phyloP scores from a whole-genome alignment of 108 stramenopile genomes.

The Conticribra guillardii region DNA sequence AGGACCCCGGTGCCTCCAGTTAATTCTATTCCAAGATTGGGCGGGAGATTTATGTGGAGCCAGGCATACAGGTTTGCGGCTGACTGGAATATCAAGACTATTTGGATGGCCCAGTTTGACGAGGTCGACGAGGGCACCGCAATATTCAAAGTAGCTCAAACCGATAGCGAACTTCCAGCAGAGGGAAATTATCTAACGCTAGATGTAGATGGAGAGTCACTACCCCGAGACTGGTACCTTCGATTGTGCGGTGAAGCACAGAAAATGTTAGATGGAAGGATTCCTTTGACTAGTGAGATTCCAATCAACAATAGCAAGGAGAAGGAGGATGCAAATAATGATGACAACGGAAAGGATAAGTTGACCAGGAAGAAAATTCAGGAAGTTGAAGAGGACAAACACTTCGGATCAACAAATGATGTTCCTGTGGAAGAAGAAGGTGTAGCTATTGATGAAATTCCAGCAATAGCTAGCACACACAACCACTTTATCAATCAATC shows the following conservation, averaged over 20 bases:
- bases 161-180: slow-evolving; percentile 15
- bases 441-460: too few relatives aligned
- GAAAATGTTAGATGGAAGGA: slow-evolving; percentile 25
- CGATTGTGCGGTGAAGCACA: slow-evolving; percentile 43
- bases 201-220: slow-evolving; percentile 33
- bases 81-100: slow-evolving; percentile 16
- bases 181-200: slow-evolving; percentile 39
- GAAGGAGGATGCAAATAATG: too few relatives aligned
- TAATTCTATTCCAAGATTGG: slow-evolving; percentile 41
- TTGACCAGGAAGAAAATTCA: too few relatives aligned
- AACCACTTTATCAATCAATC: too few relatives aligned
- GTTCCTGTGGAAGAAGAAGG: too few relatives aligned
- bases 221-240: slow-evolving; percentile 56
- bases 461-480: too few relatives aligned
- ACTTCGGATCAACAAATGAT: too few relatives aligned
- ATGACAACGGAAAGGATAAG: too few relatives aligned
- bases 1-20: neutral
- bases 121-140: slow-evolving; percentile 59
- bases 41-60: slow-evolving; percentile 50
- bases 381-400: too few relatives aligned
- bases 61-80: slow-evolving; percentile 29
- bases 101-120: slow-evolving; percentile 56
- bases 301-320: too few relatives aligned
- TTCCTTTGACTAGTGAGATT: slow-evolving; percentile 12
- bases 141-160: slow-evolving; percentile 45